These are phyloP conservation scores for Amorphotheca resinae DNA, from an alignment of 495 filamentous ascomycete genomes.

Conservation along the genomic window DNA sequence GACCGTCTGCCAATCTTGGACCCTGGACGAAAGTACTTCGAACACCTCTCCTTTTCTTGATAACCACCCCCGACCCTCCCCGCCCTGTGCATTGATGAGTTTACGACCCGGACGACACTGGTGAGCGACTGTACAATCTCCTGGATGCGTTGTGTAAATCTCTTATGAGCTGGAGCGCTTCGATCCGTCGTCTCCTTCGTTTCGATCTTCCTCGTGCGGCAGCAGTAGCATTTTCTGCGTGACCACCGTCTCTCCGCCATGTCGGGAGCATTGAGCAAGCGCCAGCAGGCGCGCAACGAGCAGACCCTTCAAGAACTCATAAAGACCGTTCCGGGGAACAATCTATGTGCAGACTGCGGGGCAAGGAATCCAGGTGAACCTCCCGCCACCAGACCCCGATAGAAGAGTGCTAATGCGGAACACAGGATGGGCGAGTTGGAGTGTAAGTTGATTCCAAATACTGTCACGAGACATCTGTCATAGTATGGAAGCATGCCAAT, in stretches of 20 bases:
- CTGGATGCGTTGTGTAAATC: slow-evolving; percentile 14
- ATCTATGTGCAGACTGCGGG: slow-evolving; percentile 86
- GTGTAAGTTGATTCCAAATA: slow-evolving; percentile 43
- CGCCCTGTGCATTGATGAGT: slow-evolving; percentile 5
- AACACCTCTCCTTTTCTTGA: neutral
- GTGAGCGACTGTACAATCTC: slow-evolving; percentile 4
- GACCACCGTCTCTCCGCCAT: slow-evolving; percentile 20
- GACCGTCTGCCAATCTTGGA: neutral
- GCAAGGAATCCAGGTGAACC: slow-evolving; percentile 80
- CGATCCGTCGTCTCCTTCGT: slow-evolving; percentile 1
- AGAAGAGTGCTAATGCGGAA: slow-evolving; percentile 9
- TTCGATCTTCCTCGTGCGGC: neutral
- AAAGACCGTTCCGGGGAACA: slow-evolving; percentile 78
- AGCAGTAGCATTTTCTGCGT: neutral
- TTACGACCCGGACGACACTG: slow-evolving; percentile 12
- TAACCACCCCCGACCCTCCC: neutral
- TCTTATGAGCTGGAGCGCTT: slow-evolving; percentile 1
- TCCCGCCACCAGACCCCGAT: slow-evolving; percentile 1
- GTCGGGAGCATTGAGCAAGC: slow-evolving; percentile 58
- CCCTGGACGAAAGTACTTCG: neutral
- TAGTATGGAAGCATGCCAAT: neutral
- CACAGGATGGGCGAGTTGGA: slow-evolving; percentile 97
- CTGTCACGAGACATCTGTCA: neutral
- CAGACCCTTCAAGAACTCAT: slow-evolving; percentile 82
- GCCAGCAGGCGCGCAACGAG: slow-evolving; percentile 94